Conservation (phyloP, 441 rosid species). For the Flueggea neowawraea region DNA sequence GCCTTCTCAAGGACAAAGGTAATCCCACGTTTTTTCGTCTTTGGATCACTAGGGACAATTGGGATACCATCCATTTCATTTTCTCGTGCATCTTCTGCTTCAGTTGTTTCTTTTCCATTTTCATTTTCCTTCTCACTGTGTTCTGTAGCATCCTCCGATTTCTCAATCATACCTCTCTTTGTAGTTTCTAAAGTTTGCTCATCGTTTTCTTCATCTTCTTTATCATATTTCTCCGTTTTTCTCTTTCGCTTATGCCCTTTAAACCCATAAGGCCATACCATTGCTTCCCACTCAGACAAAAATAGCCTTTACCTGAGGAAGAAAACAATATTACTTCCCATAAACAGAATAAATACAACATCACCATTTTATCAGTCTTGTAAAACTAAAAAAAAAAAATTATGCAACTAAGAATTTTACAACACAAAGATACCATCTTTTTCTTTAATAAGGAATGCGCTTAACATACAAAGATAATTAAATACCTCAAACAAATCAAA, state of each 20-base stretch:
- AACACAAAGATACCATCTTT: too few relatives aligned
- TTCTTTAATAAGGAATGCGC: too few relatives aligned
- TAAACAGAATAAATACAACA: too few relatives aligned
- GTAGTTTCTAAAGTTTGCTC: not conserved
- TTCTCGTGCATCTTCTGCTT: not conserved
- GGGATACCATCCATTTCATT: conserved; percentile 20
- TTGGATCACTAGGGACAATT: conserved; percentile 10
- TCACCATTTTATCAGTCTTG: too few relatives aligned
- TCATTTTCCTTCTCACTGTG: conserved; percentile 1
- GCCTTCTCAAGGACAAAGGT: conserved; percentile 80
- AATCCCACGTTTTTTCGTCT: conserved; percentile 30
- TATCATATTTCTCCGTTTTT: conserved; percentile 20
- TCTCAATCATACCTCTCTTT: too few relatives aligned
- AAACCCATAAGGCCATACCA: conserved; percentile 22
- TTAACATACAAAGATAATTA: too few relatives aligned
- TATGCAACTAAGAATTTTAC: too few relatives aligned
- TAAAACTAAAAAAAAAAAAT: too few relatives aligned
- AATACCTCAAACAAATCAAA: too few relatives aligned
- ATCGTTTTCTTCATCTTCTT: conserved; percentile 13
- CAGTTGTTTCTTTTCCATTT: not conserved
- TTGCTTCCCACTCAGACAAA: conserved; percentile 5
- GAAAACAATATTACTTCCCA: too few relatives aligned
- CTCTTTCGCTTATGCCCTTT: conserved; percentile 25
- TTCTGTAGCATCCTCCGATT: not conserved
- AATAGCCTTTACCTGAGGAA: conserved; percentile 12